These are phyloP conservation scores for Leccinum boreale DNA, from an alignment of 768 basidiomycete species.

Conservation along the genomic window DNA sequence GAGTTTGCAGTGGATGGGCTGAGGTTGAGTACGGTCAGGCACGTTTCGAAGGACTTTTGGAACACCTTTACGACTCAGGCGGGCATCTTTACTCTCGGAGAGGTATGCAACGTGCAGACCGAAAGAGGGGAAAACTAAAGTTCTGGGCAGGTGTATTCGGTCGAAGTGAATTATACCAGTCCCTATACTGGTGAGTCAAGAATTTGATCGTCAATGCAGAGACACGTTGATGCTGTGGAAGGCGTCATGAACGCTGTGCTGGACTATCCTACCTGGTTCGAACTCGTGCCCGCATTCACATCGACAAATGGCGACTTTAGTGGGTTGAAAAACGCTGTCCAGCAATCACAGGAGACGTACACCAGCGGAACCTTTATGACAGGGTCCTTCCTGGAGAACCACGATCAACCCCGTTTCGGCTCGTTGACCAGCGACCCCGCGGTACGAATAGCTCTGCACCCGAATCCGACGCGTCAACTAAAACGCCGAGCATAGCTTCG, in stretches of 20 bases:
- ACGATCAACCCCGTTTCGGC: slow-evolving; percentile 50
- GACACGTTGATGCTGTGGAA: slow-evolving; percentile 11
- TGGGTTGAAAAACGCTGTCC: slow-evolving; percentile 26
- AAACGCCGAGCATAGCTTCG: slow-evolving; percentile 29
- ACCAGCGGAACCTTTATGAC: slow-evolving; percentile 39
- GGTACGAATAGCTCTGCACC: slow-evolving; percentile 23
- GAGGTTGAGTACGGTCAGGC: slow-evolving; percentile 59
- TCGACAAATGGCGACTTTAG: slow-evolving; percentile 34
- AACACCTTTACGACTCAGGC: slow-evolving; percentile 45
- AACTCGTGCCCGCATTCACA: slow-evolving; percentile 39
- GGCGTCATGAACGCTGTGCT: slow-evolving; percentile 44
- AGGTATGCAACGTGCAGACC: slow-evolving; percentile 35
- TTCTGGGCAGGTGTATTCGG: slow-evolving; percentile 36
- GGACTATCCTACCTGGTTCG: slow-evolving; percentile 49
- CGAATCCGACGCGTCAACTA: background rate
- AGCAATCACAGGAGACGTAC: slow-evolving; percentile 35
- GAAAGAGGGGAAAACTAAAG: slow-evolving; percentile 13
- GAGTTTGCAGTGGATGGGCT: slow-evolving; percentile 53
- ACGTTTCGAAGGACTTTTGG: slow-evolving; percentile 55
- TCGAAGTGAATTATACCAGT: slow-evolving; percentile 38
- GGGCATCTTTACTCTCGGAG: slow-evolving; percentile 53
- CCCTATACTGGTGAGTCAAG: slow-evolving; percentile 39
- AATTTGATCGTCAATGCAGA: background rate
- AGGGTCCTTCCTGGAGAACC: slow-evolving; percentile 53
- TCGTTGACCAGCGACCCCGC: slow-evolving; percentile 41